Percentiles rank a stretch among this genome's conserved stretches.
phyloP scores from a whole-genome alignment of 1,139 yeast species.

The Scheffersomyces titani region DNA sequence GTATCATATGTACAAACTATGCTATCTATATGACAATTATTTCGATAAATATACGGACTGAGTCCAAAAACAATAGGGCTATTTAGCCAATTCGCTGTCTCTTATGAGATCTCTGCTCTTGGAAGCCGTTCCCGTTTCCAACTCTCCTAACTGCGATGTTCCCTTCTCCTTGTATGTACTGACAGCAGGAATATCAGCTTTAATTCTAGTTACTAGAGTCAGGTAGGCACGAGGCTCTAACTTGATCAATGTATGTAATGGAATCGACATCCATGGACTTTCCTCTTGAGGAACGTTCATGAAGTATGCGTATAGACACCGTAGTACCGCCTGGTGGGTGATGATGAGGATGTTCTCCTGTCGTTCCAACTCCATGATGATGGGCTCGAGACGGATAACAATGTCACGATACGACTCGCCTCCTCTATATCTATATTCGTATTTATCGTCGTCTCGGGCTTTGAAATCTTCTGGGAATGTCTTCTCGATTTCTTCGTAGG shows the following conservation, averaged over 20 bases:
- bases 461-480: slow-evolving; percentile 91
- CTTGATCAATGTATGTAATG: slow-evolving; percentile 89
- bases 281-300: slow-evolving; percentile 98
- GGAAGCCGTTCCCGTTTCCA: slow-evolving; percentile 24
- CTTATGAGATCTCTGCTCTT: slow-evolving; percentile 47
- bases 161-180: slow-evolving; percentile 96
- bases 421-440: slow-evolving; percentile 92
- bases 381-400: slow-evolving; percentile 91
- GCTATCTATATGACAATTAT: not conserved
- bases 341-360: slow-evolving; percentile 94
- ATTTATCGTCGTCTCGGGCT: slow-evolving; percentile 94
- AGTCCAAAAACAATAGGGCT: not conserved
- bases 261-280: slow-evolving; percentile 99
- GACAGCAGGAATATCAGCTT: slow-evolving; percentile 97
- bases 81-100: slow-evolving; percentile 18
- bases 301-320: slow-evolving; percentile 95
- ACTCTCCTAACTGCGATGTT: slow-evolving; percentile 74
- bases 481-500: slow-evolving; percentile 77
- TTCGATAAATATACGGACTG: not conserved
- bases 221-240: slow-evolving; percentile 93
- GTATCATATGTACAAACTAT: not conserved
- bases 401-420: slow-evolving; percentile 97
- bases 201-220: slow-evolving; percentile 83
- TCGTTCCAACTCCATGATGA: slow-evolving; percentile 96
- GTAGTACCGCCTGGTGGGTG: slow-evolving; percentile 95